A percentile compares a stretch with the other conserved stretches of the same genome.
These are phyloP conservation scores for Cupressus sempervirens DNA, from an alignment of 75 land plant species.

Conservation along the genomic window DNA sequence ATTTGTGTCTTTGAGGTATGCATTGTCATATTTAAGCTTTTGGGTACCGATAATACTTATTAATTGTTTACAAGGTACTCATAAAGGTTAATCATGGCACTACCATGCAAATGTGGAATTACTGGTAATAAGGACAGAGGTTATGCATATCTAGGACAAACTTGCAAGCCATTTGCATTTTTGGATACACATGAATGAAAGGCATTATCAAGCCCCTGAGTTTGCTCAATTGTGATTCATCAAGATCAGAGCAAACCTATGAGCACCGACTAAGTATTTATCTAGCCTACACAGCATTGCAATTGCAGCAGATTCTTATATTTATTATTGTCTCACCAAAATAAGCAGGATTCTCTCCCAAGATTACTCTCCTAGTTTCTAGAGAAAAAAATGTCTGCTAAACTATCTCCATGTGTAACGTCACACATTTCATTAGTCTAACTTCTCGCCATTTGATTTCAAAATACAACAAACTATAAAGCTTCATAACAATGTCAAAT, in stretches of 20 bases:
- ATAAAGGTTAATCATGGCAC: background rate
- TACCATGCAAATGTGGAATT: slow-evolving; percentile 18
- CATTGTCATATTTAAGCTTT: background rate
- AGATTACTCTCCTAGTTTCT: background rate
- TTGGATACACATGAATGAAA: slow-evolving; percentile 28
- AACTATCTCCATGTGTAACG: too few species aligned
- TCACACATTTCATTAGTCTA: too few species aligned
- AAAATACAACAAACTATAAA: background rate
- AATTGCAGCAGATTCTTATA: background rate
- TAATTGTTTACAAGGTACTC: too few species aligned
- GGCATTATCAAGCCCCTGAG: slow-evolving; percentile 21
- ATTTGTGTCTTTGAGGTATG: slow-evolving; percentile 20
- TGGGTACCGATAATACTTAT: background rate
- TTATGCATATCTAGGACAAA: slow-evolving; percentile 22
- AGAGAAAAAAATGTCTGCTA: background rate
- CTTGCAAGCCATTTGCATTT: slow-evolving; percentile 27
- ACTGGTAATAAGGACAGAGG: slow-evolving; percentile 10
- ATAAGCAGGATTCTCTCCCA: background rate
- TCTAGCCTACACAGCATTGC: background rate
- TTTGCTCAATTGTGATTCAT: slow-evolving; percentile 22
- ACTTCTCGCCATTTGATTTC: background rate
- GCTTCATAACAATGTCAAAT: background rate
- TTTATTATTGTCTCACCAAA: background rate
- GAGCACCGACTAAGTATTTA: slow-evolving; percentile 9
- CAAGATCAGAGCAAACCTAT: slow-evolving; percentile 18